phyloP scores from a whole-genome alignment of 1,139 yeast genomes.

The Protomyces arabidopsidicola region DNA sequence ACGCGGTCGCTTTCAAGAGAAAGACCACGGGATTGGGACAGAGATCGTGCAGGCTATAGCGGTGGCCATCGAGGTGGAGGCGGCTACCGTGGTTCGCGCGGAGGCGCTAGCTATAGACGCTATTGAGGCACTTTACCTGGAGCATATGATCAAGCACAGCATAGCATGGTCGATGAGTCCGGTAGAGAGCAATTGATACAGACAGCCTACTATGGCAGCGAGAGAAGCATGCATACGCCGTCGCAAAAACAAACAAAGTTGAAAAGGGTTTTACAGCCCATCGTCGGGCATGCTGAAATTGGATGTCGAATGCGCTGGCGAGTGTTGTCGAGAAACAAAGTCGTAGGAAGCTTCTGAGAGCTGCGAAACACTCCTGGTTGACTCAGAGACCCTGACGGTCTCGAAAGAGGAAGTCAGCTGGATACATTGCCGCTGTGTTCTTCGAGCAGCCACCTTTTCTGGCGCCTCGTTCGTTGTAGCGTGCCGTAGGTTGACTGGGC shows the following conservation, averaged over 20 bases:
- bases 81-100: background rate
- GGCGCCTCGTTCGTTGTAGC: background rate
- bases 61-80: background rate
- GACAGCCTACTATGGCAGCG: no score
- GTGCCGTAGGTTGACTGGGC: background rate
- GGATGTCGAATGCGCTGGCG: background rate
- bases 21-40: background rate
- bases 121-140: no score
- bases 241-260: background rate
- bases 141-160: no score
- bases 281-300: background rate
- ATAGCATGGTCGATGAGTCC: no score
- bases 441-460: no score
- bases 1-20: background rate
- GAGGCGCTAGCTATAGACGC: background rate
- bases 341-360: background rate
- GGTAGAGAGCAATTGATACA: no score
- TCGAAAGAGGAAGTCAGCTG: background rate
- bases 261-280: background rate
- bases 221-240: background rate
- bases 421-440: background rate
- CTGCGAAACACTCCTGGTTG: background rate
- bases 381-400: background rate
- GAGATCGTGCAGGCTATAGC: background rate
- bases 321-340: background rate